phyloP scores from a whole-genome alignment of 805 yeast genomes.

The Wickerhamiella cacticola region DNA sequence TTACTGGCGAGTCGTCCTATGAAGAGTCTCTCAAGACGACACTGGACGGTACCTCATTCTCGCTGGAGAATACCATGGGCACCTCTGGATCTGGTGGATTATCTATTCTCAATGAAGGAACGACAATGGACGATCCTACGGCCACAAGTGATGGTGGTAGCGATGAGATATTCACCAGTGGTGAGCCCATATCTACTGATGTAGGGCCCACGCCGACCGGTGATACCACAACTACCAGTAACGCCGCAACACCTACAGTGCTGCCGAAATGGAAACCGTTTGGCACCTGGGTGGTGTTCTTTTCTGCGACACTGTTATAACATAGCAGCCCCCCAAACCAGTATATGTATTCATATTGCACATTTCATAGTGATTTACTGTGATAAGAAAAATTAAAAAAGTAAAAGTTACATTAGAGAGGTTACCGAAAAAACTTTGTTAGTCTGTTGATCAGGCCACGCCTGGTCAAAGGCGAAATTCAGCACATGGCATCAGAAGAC shows the following conservation, averaged over 20 bases:
- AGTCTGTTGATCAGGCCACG: constrained; percentile 40
- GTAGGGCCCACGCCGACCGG: neutral
- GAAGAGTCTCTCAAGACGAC: constrained; percentile 1
- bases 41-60: neutral
- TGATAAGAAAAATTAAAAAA: neutral
- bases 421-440: constrained; percentile 4
- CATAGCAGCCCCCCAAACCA: neutral
- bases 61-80: neutral
- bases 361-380: no score
- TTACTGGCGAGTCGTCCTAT: neutral
- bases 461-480: constrained; percentile 78
- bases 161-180: neutral
- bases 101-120: neutral
- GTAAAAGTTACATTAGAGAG: neutral
- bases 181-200: neutral
- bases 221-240: neutral
- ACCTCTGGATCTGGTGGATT: neutral
- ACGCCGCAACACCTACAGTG: neutral
- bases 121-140: neutral
- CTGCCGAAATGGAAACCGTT: neutral
- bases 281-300: neutral
- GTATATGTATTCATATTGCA: no score
- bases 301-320: neutral
- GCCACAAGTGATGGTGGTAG: neutral
- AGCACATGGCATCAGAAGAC: constrained; percentile 57